Percentiles rank a stretch among this genome's conserved stretches.
phyloP scores from a whole-genome alignment of 108 stramenopile species.

The Pseudonitzschia delicatissima region DNA sequence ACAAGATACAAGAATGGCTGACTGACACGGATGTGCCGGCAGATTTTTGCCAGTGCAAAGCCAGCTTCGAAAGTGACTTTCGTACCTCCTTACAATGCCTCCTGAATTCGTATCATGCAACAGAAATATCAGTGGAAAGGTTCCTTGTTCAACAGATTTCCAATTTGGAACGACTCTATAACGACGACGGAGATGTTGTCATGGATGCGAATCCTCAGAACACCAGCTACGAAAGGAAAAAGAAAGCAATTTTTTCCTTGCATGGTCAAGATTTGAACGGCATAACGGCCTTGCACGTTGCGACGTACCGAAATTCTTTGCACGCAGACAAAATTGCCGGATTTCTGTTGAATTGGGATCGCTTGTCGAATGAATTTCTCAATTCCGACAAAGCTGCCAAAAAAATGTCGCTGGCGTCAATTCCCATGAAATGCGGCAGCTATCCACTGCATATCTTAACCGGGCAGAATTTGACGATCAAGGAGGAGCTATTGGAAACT shows the following conservation, averaged over 20 bases:
- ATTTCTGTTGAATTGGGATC: slow-evolving; percentile 16
- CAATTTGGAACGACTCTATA: not conserved
- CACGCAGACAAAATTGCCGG: slow-evolving; percentile 19
- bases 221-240: not conserved
- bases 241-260: not conserved
- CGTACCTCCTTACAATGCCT: not conserved
- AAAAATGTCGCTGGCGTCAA: slow-evolving; percentile 1
- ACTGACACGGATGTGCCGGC: not conserved
- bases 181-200: too few relatives aligned
- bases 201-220: too few relatives aligned
- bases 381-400: too few relatives aligned
- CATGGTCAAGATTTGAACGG: not conserved
- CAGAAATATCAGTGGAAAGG: not conserved
- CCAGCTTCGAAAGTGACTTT: not conserved
- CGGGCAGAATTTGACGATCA: slow-evolving; percentile 29
- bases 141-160: not conserved
- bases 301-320: slow-evolving; percentile 33
- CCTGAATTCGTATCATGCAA: not conserved
- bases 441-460: slow-evolving; percentile 31
- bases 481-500: slow-evolving; percentile 9
- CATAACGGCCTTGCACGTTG: slow-evolving; percentile 29
- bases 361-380: not conserved
- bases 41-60: not conserved
- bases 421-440: slow-evolving; percentile 33
- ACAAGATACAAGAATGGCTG: not conserved